Base-by-base conservation (phyloP, 352 stramenopile species). In the Globisporangium recalcitrans region DNA sequence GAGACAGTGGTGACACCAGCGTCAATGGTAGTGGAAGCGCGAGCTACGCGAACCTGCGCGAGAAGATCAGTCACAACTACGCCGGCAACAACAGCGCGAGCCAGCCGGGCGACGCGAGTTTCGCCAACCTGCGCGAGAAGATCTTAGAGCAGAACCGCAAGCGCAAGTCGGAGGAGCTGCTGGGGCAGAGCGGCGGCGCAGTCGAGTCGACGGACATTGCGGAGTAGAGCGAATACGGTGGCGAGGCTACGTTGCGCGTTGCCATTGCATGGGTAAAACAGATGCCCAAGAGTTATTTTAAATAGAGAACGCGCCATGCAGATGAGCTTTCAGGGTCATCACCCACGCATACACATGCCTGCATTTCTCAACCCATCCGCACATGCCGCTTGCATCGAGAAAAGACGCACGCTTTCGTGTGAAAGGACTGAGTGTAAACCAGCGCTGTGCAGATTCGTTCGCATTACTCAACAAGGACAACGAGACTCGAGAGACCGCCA, bases 31-130 rank as follows among this genome's bases (percentile, higher is more conserved):
- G 38, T 26, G 68, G 74, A 31, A 70, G 76, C 54, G 72, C 72
- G 53, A 91, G 81, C 66, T 91, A 85, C 60, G 77, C 81, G 27
- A 91, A 91, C 55, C 57, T 91, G 61, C 75, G 81, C 26, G 81
- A 88, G 49, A 88, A 88, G 58, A 87, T 91, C 53, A 61, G n/a
- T 40, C n/a, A 47, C 34, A 72, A 57, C 38, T 61, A 52, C 60
- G n/a, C 40, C 66, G 70, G 32, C 14, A 26, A 7, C 29, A 22
- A 11, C 9, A 55, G 19, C 32, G 16, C 16, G 3, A 14, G 27
- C 19, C 56, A 34, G 4, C 29, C 24, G 64, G 68, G 71, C 32
- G 74, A 83, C 60, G 71, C 70, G 56, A 88, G 81, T 67, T 88
- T 85, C 58, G 81, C 81, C 27, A 90, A 88, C 60, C 47, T 90